Evolutionary conservation across 768 basidiomycete species (phyloP).

Genomic region (Trametes cingulata): DNA sequence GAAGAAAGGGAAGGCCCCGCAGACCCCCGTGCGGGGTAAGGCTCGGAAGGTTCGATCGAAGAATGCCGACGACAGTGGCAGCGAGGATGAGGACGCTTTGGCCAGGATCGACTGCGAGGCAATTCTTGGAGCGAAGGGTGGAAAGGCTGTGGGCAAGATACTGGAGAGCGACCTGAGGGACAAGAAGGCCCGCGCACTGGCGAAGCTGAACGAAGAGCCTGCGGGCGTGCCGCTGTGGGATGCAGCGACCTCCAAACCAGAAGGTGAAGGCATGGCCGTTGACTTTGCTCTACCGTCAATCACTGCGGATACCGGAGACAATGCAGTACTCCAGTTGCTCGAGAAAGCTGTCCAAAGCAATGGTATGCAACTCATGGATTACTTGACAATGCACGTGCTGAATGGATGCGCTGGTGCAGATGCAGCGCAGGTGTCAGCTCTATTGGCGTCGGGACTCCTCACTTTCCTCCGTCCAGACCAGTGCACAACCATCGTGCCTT

Average conservation of each 20-base stretch:
- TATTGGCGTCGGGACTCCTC: conserved; percentile 48
- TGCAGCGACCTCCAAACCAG: conserved; percentile 14
- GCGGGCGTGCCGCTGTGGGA: conserved; percentile 38
- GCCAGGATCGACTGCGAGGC: conserved; percentile 27
- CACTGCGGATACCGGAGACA: not conserved
- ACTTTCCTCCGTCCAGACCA: conserved; percentile 33
- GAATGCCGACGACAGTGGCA: not conserved
- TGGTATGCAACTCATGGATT: conserved; percentile 33
- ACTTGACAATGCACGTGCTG: not conserved
- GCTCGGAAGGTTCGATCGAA: not conserved
- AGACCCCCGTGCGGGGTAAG: not conserved
- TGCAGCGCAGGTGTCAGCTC: conserved; percentile 35
- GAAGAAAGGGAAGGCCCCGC: not conserved
- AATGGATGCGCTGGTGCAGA: conserved; percentile 36
- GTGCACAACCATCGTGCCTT: conserved; percentile 36
- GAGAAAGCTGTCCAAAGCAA: conserved; percentile 29
- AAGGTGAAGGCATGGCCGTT: conserved; percentile 22
- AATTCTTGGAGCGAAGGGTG: conserved; percentile 33
- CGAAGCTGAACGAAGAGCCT: conserved; percentile 13
- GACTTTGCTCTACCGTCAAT: conserved; percentile 13
- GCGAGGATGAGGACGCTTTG: conserved; percentile 18
- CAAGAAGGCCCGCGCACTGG: conserved; percentile 20
- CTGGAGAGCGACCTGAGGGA: conserved; percentile 25
- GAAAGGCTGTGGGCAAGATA: conserved; percentile 34
- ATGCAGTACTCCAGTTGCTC: not conserved